phyloP scores from a whole-genome alignment of 805 yeast genomes.

The Metschnikowia similis region DNA sequence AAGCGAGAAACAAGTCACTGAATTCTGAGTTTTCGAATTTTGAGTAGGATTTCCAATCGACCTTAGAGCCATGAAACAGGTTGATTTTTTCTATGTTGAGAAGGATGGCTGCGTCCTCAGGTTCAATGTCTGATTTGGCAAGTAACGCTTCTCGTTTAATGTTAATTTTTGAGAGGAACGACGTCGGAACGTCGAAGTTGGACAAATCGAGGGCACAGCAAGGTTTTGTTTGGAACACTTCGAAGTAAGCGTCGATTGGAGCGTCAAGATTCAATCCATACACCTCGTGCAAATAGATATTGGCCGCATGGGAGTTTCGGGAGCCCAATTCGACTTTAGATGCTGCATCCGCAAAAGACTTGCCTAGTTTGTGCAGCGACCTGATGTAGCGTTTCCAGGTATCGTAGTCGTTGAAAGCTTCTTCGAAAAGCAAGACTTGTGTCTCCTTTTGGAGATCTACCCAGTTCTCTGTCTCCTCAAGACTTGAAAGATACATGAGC shows the following conservation, averaged over 20 bases:
- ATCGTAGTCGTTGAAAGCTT: conserved; percentile 67
- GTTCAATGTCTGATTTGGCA: neutral
- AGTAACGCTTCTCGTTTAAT: neutral
- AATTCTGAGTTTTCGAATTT: conserved; percentile 8
- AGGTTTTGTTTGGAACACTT: conserved; percentile 47
- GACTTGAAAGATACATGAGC: conserved; percentile 46
- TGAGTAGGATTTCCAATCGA: conserved; percentile 6
- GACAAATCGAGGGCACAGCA: conserved; percentile 62
- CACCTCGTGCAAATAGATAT: conserved; percentile 40
- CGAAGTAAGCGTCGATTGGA: conserved; percentile 40
- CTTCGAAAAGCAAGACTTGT: conserved; percentile 41
- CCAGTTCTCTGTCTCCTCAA: conserved; percentile 43
- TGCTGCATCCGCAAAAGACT: conserved; percentile 27
- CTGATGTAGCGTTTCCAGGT: conserved; percentile 60
- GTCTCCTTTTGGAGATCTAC: conserved; percentile 29
- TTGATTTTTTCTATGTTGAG: conserved; percentile 10
- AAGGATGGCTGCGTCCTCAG: conserved; percentile 2
- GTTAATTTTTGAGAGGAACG: conserved; percentile 6
- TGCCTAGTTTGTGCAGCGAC: conserved; percentile 37
- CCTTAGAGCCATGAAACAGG: neutral
- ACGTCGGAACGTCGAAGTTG: conserved; percentile 4
- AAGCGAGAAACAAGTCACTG: conserved; percentile 11
- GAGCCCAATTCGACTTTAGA: conserved; percentile 23
- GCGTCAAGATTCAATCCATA: conserved; percentile 22
- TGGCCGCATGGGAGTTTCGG: conserved; percentile 56